Conservation (phyloP, 257 asterid species). For the Penstemon newberryi region DNA sequence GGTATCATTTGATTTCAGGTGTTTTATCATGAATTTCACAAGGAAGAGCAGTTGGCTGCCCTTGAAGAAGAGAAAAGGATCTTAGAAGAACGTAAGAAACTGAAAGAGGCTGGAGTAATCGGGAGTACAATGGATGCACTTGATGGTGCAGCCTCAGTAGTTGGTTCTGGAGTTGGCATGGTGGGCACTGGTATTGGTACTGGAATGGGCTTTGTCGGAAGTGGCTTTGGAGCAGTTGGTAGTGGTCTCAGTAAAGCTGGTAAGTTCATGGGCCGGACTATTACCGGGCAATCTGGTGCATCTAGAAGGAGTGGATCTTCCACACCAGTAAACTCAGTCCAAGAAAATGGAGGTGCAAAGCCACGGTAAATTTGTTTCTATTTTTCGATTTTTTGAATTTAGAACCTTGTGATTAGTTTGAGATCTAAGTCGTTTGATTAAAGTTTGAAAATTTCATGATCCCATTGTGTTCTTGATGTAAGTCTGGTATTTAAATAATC, state of each 20-base stretch:
- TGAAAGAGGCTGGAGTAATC: slow-evolving; percentile 83
- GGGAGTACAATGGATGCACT: slow-evolving; percentile 99
- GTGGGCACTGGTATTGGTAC: slow-evolving; percentile 55
- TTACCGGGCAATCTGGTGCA: slow-evolving; percentile 59
- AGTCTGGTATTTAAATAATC: not conserved
- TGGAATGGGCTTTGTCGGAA: slow-evolving; percentile 68
- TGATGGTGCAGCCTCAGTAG: slow-evolving; percentile 73
- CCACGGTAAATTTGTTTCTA: slow-evolving; percentile 40
- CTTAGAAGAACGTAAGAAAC: slow-evolving; percentile 81
- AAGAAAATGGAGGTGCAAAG: slow-evolving; percentile 84
- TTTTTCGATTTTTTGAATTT: slow-evolving; percentile 1
- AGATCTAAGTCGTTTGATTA: slow-evolving; percentile 4
- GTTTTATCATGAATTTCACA: slow-evolving; percentile 73
- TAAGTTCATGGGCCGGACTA: slow-evolving; percentile 84
- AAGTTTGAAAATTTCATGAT: slow-evolving; percentile 23
- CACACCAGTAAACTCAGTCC: slow-evolving; percentile 59
- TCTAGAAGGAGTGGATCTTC: slow-evolving; percentile 69
- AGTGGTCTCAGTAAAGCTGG: slow-evolving; percentile 89
- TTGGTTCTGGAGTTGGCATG: slow-evolving; percentile 57
- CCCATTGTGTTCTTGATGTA: slow-evolving; percentile 1
- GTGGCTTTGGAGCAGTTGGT: slow-evolving; percentile 70
- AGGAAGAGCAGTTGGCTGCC: slow-evolving; percentile 85
- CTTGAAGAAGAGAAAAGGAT: slow-evolving; percentile 83
- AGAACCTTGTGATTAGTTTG: slow-evolving; percentile 5
- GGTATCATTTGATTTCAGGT: slow-evolving; percentile 46